Percentiles rank a stretch among this genome's conserved stretches.
These are phyloP conservation scores for Chaetomium olivaceum DNA, from an alignment of 2,329 filamentous ascomycete genomes.

Conservation along the genomic window DNA sequence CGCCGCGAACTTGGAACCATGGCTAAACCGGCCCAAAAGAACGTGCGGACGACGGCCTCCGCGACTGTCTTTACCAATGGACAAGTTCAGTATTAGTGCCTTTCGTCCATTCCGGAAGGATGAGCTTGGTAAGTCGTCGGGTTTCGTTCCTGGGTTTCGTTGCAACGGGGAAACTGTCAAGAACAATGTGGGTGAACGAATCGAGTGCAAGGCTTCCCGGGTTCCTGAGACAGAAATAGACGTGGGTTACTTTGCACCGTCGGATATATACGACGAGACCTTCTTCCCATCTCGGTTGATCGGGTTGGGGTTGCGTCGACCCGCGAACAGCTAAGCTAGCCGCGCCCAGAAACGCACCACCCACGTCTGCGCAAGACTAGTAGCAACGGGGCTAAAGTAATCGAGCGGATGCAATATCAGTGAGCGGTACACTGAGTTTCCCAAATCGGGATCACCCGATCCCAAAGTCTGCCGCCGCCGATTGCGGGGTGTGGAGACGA, in stretches of 20 bases:
- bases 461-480: background rate
- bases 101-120: background rate
- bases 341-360: constrained; percentile 8
- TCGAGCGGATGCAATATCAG: background rate
- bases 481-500: constrained; percentile 23
- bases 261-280: constrained; percentile 9
- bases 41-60: constrained; percentile 18
- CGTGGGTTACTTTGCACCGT: constrained; percentile 11
- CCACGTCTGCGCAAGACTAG: background rate
- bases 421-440: constrained; percentile 3
- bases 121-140: background rate
- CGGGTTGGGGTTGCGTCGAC: constrained; percentile 21
- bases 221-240: constrained; percentile 15
- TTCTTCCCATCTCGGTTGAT: constrained; percentile 23
- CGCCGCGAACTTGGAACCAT: background rate
- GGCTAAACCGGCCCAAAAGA: background rate
- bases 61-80: background rate
- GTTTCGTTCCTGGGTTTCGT: background rate
- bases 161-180: background rate
- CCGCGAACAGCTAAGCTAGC: constrained; percentile 2
- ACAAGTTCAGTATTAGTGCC: background rate
- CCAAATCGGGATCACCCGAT: background rate
- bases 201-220: background rate
- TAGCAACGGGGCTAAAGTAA: constrained; percentile 1
- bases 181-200: background rate